phyloP scores from a whole-genome alignment of 768 basidiomycete genomes.

The Mycena alexandri region DNA sequence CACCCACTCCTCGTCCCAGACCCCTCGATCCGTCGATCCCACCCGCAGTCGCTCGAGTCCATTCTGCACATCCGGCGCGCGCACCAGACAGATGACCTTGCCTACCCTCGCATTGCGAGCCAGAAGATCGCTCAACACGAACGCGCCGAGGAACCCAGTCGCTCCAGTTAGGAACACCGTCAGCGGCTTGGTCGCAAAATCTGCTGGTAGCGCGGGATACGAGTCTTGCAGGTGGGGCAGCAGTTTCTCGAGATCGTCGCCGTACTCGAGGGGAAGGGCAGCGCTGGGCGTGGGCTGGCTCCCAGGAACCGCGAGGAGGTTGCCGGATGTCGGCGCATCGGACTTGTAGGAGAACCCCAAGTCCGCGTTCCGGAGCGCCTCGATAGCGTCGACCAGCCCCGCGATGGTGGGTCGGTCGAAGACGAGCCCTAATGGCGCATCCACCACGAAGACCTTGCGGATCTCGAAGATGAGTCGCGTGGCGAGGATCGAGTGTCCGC shows the following conservation, averaged over 20 bases:
- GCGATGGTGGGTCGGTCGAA: conserved; percentile 91
- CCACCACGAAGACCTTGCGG: conserved; percentile 89
- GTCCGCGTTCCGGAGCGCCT: conserved; percentile 81
- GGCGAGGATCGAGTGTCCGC: conserved; percentile 98
- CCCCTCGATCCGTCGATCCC: conserved; percentile 80
- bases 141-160: conserved; percentile 96
- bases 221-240: conserved; percentile 66
- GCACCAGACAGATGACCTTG: conserved; percentile 94
- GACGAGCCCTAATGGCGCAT: conserved; percentile 91
- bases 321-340: conserved; percentile 35
- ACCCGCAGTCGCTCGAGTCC: conserved; percentile 80
- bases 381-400: conserved; percentile 82
- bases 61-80: conserved; percentile 71
- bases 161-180: conserved; percentile 97
- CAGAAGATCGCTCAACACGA: conserved; percentile 87
- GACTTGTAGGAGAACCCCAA: conserved; percentile 71
- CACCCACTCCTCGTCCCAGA: conserved; percentile 93
- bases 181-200: conserved; percentile 65
- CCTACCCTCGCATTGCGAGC: conserved; percentile 69
- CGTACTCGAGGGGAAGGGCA: conserved; percentile 71
- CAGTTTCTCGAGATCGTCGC: conserved; percentile 80
- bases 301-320: conserved; percentile 34
- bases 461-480: conserved; percentile 98
- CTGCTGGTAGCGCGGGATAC: conserved; percentile 73
- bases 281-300: conserved; percentile 35